phyloP scores from a whole-genome alignment of 2,329 filamentous ascomycete genomes.

The Dothistroma septosporum region DNA sequence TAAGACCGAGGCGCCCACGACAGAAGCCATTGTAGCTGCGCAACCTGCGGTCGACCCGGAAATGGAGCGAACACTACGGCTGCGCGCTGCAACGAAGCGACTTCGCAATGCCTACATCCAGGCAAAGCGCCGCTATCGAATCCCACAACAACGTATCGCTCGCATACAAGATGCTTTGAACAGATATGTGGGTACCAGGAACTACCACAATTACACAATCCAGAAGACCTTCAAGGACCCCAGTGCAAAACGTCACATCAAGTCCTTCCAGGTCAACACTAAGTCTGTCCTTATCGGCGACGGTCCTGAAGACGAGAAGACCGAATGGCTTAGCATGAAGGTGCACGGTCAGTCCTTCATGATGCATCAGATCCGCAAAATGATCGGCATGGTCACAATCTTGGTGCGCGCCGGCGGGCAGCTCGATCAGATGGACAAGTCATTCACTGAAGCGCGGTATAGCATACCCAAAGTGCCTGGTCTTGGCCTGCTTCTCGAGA shows the following conservation, averaged over 20 bases:
- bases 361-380: constrained; percentile 99
- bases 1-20: not conserved
- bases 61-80: constrained; percentile 28
- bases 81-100: constrained; percentile 44
- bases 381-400: constrained; percentile 89
- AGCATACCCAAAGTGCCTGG: constrained; percentile 92
- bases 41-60: constrained; percentile 9
- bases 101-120: constrained; percentile 77
- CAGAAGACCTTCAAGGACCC: constrained; percentile 78
- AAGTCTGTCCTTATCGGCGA: constrained; percentile 50
- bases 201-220: constrained; percentile 97
- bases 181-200: constrained; percentile 76
- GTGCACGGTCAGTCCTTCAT: constrained; percentile 98
- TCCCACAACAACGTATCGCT: constrained; percentile 65
- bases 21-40: not conserved
- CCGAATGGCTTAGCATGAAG: constrained; percentile 91
- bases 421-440: constrained; percentile 66
- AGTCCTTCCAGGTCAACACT: constrained; percentile 76
- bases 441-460: constrained; percentile 67
- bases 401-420: constrained; percentile 75
- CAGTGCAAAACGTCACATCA: constrained; percentile 85
- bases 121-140: constrained; percentile 81
- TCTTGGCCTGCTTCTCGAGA: constrained; percentile 79
- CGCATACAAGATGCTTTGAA: constrained; percentile 72
- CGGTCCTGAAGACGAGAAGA: constrained; percentile 51